Conservation (phyloP, 192 early-diverging fungal species). For the Coemansia sp. region DNA sequence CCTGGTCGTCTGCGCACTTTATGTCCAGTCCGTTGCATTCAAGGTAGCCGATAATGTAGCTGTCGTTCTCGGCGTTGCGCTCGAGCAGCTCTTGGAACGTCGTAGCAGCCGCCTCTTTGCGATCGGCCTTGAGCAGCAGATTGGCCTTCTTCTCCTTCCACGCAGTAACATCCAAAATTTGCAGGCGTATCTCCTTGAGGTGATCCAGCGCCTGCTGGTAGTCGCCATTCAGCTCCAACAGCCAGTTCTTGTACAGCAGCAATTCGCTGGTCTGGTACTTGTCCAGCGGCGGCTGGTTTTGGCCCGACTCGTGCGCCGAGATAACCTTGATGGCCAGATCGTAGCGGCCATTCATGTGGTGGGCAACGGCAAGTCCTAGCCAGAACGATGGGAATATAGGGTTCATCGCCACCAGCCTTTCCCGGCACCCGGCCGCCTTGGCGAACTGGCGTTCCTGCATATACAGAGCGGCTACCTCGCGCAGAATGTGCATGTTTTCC, state of each 20-base stretch:
- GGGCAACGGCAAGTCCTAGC: constrained; percentile 82
- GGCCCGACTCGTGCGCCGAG: constrained; percentile 54
- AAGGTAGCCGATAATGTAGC: constrained; percentile 71
- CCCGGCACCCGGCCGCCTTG: constrained; percentile 70
- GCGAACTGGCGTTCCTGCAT: constrained; percentile 87
- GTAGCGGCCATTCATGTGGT: constrained; percentile 75
- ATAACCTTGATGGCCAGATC: constrained; percentile 76
- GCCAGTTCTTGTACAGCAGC: constrained; percentile 79
- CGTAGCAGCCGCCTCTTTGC: constrained; percentile 66
- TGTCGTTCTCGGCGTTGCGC: constrained; percentile 77
- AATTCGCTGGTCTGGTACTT: constrained; percentile 80
- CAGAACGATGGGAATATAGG: constrained; percentile 69
- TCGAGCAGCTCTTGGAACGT: constrained; percentile 76
- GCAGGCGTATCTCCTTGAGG: constrained; percentile 68
- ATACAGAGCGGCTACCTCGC: constrained; percentile 84
- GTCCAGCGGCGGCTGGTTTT: constrained; percentile 35
- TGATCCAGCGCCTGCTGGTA: constrained; percentile 71
- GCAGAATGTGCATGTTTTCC: constrained; percentile 90
- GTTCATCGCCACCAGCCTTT: constrained; percentile 65
- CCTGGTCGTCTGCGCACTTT: constrained; percentile 20
- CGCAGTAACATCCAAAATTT: constrained; percentile 70
- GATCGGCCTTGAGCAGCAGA: constrained; percentile 63
- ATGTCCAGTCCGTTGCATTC: constrained; percentile 45
- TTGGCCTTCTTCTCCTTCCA: constrained; percentile 77
- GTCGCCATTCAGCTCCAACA: constrained; percentile 84